These are phyloP conservation scores for Psophocarpus tetragonolobus DNA, from an alignment of 306 rosid species.

Conservation along the genomic window DNA sequence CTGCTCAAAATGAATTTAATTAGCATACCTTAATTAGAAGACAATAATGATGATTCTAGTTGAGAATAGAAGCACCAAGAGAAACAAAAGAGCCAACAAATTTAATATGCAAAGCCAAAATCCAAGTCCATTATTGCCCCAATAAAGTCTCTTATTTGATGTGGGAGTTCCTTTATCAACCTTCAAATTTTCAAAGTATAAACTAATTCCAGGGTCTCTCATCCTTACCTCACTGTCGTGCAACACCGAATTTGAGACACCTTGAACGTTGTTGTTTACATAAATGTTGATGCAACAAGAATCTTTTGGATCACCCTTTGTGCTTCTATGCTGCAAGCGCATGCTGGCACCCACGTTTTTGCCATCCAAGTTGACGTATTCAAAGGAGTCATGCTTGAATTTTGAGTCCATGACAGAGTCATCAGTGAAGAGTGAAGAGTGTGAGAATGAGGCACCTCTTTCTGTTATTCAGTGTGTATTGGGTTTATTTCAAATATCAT, in stretches of 20 bases:
- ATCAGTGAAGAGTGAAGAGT: background rate
- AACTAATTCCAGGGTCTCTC: conserved; percentile 47
- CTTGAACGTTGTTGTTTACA: conserved; percentile 52
- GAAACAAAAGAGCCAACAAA: conserved; percentile 30
- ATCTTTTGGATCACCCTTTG: conserved; percentile 42
- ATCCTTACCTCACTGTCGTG: conserved; percentile 42
- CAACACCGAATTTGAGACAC: conserved; percentile 48
- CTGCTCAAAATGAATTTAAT: background rate
- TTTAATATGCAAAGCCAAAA: conserved; percentile 24
- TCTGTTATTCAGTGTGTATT: background rate
- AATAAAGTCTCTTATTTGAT: background rate
- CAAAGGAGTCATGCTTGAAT: conserved; percentile 38
- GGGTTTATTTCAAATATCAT: background rate
- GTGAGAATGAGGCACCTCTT: background rate
- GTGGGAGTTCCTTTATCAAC: conserved; percentile 23
- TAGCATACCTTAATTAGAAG: background rate
- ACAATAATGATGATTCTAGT: conserved; percentile 33
- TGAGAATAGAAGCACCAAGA: conserved; percentile 34
- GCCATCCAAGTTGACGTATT: conserved; percentile 46
- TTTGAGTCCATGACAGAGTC: conserved; percentile 32
- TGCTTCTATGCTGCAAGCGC: conserved; percentile 38
- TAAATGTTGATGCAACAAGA: conserved; percentile 51
- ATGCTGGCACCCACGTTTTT: conserved; percentile 49
- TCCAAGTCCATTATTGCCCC: background rate
- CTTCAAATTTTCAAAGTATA: conserved; percentile 42